Base-by-base conservation (phyloP, 2,329 filamentous ascomycete species). In the Stagonosporopsis cucurbitacearum region DNA sequence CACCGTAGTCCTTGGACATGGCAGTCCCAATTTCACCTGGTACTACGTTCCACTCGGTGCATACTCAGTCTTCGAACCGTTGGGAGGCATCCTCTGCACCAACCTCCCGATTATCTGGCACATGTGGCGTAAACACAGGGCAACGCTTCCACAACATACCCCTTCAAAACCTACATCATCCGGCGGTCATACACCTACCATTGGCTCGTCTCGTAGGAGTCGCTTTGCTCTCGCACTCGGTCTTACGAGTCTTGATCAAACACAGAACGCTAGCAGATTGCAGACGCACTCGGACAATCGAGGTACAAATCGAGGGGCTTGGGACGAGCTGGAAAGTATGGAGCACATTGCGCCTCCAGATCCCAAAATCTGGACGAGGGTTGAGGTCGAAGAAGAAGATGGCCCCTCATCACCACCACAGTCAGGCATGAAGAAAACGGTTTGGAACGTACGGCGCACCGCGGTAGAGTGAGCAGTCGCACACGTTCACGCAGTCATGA, bases 31-130 rank as follows among this genome's bases (percentile, higher is more conserved):
- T 47, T 72, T 72, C 48, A 73, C 71, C 2, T 73, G 71, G 71
- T 71, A 62, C 43, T 69, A 69, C 51, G 71, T 72, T 11, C 69
- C 69, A 0, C 68, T 72, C n/a, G 69, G 70, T 46, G 67, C 69
- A 39, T 74, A 71, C 59, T 71, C 68, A 20, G 68, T 66, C 43
- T 71, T 72, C 56, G 70, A 73, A 51, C 71, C 70, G 8, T 65
- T 74, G 28, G 71, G 71, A 22, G 69, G 69, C 35, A 71, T 74
- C 32, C 62, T 74, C 32, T 71, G 69, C 58, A 73, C 67, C 25
- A 73, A 74, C 51, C 57, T 74, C 1, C 71, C 71, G 8, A 71
- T 73, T 8, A 67, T 73, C 15, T 73, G 68, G 66, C 70, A 73
- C 56, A 72, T 73, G 68, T 60, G 63, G 50, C 67, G 70, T 20